Conservation (phyloP, 2,329 filamentous ascomycete species). For the Aspergillus pseudonomiae region DNA sequence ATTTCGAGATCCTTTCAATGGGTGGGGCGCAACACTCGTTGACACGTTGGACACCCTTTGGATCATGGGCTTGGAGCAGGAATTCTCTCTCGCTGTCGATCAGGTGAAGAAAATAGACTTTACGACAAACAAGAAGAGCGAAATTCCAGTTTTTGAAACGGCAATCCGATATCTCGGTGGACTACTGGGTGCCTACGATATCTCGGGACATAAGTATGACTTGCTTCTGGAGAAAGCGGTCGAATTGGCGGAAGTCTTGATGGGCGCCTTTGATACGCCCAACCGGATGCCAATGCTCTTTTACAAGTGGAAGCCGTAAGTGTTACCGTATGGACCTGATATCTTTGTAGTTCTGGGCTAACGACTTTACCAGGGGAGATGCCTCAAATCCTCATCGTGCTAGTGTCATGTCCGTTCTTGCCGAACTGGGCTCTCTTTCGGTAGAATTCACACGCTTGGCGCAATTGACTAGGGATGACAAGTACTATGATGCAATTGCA, state of each 20-base stretch:
- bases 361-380: slow-evolving; percentile 43
- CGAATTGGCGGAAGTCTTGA: slow-evolving; percentile 78
- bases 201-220: slow-evolving; percentile 71
- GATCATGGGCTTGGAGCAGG: slow-evolving; percentile 78
- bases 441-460: slow-evolving; percentile 89
- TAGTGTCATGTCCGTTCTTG: slow-evolving; percentile 57
- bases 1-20: slow-evolving; percentile 80
- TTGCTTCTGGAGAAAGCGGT: slow-evolving; percentile 76
- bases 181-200: slow-evolving; percentile 81
- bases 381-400: slow-evolving; percentile 68
- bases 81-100: slow-evolving; percentile 77
- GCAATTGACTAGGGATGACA: slow-evolving; percentile 77
- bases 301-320: slow-evolving; percentile 73
- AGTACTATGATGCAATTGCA: slow-evolving; percentile 88
- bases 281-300: slow-evolving; percentile 88
- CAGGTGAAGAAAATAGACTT: slow-evolving; percentile 79
- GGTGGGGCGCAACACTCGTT: slow-evolving; percentile 86
- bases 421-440: slow-evolving; percentile 75
- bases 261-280: slow-evolving; percentile 85
- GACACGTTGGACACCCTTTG: slow-evolving; percentile 82
- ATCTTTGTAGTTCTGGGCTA: neutral
- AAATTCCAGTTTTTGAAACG: slow-evolving; percentile 91
- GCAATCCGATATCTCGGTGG: slow-evolving; percentile 90
- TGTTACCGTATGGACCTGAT: slow-evolving; percentile 14
- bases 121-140: slow-evolving; percentile 65